Evolutionary conservation across 1,284 basidiomycete species (phyloP).

Genomic region (Apiotrichum siamense): DNA sequence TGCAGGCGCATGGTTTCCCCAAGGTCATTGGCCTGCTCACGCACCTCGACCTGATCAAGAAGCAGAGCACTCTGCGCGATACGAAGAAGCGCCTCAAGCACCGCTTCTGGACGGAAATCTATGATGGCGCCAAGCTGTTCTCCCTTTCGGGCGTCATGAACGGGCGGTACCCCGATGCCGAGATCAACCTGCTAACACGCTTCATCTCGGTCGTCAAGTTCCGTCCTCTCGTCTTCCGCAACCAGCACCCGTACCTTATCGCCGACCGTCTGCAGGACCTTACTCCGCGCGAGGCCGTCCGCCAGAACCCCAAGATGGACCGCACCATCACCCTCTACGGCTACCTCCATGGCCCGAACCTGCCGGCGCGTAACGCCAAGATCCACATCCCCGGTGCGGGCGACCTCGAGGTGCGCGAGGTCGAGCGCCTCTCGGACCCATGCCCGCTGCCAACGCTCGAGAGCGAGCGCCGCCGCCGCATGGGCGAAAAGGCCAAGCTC

Average conservation of each 20-base stretch:
- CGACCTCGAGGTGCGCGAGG: constrained; percentile 67
- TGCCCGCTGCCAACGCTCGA: constrained; percentile 90
- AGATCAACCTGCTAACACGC: constrained; percentile 89
- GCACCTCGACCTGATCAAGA: constrained; percentile 96
- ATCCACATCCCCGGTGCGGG: constrained; percentile 95
- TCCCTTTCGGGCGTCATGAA: constrained; percentile 97
- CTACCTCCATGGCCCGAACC: constrained; percentile 85
- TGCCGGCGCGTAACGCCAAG: constrained; percentile 67
- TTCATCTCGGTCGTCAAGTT: constrained; percentile 99
- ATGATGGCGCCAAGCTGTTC: constrained; percentile 96
- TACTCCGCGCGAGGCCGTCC: constrained; percentile 77
- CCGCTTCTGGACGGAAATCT: constrained; percentile 99
- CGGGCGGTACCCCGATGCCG: constrained; percentile 93
- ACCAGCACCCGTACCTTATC: constrained; percentile 89
- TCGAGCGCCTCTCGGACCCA: constrained; percentile 78
- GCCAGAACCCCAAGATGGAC: constrained; percentile 72
- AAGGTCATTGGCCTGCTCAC: constrained; percentile 96
- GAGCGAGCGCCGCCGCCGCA: constrained; percentile 82
- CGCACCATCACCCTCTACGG: constrained; percentile 90
- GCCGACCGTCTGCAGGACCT: constrained; percentile 94
- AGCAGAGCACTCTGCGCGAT: constrained; percentile 73
- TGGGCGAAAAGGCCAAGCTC: constrained; percentile 92
- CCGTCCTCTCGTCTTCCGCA: constrained; percentile 92
- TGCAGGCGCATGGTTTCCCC: constrained; percentile 95
- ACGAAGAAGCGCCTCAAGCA: constrained; percentile 96